These are phyloP conservation scores for Torulaspora globosa DNA, from an alignment of 1,139 yeast species.

Conservation along the genomic window DNA sequence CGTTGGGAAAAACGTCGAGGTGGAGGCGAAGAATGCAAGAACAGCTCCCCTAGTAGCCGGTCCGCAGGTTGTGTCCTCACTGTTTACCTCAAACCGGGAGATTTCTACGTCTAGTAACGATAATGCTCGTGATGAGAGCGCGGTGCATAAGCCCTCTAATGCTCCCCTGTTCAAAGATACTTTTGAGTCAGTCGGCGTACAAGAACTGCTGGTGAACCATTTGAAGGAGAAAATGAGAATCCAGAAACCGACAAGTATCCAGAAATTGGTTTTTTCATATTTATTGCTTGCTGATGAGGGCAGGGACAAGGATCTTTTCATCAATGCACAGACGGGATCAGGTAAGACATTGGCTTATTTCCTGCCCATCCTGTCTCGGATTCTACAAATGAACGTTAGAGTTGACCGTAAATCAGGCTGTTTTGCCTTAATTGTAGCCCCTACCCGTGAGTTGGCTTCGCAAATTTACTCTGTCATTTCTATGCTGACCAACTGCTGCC, in stretches of 20 bases:
- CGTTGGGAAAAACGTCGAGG: constrained; percentile 1
- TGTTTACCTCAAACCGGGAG: constrained; percentile 70
- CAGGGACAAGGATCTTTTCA: constrained; percentile 61
- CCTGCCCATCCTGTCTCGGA: constrained; percentile 61
- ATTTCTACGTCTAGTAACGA: constrained; percentile 30
- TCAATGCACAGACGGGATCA: constrained; percentile 94
- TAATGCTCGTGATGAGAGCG: constrained; percentile 32
- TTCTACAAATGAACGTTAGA: constrained; percentile 46
- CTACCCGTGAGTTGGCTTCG: constrained; percentile 91
- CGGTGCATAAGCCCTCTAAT: constrained; percentile 62
- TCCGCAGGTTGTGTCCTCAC: constrained; percentile 61
- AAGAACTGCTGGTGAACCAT: constrained; percentile 49
- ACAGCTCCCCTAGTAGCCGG: constrained; percentile 13
- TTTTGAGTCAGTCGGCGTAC: constrained; percentile 69
- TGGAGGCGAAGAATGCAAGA: constrained; percentile 14
- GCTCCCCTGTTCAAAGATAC: constrained; percentile 60
- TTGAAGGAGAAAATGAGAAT: constrained; percentile 57
- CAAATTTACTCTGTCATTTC: constrained; percentile 84
- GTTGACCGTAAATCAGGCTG: constrained; percentile 70
- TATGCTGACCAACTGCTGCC: constrained; percentile 65
- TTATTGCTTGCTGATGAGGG: constrained; percentile 38
- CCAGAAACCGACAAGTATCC: constrained; percentile 78
- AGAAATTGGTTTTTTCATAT: constrained; percentile 74
- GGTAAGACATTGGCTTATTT: constrained; percentile 88
- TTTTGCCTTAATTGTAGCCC: constrained; percentile 82